Evolutionary conservation across 805 yeast genomes (phyloP), one percentile per base, ranked within the genome.

Genomic region (Yueomyces sinensis): DNA sequence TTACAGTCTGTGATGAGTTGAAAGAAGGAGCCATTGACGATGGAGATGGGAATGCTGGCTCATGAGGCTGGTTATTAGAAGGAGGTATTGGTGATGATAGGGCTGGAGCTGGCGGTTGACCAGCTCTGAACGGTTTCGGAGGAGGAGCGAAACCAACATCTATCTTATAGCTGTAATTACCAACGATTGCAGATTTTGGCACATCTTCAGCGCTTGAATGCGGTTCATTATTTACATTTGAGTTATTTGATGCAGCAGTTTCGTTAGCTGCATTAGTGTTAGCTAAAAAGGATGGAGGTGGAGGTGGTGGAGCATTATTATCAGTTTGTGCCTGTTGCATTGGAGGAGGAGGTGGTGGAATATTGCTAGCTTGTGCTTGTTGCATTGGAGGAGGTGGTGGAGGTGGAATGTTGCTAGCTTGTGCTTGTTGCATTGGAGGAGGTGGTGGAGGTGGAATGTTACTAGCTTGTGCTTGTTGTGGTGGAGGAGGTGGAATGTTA

Each of bases 91-190:
- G 14, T 14, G 16, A 11, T 7, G 24, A 11, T 20, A 7, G 7
- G 11, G 11, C 11, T 20, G 29, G 7, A 11, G 35, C 33, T 20
- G 33, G 7, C 27, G 34, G 32, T 17, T 34, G 31, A 4, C 30
- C 32, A 42, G 42, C 27, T 40, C 46, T 16, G 17, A 42, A 33
- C 17, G 57, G 53, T 5, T 42, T 46, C 18, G 59, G 59, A 4
- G 72, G 72, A 15, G 71, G 68, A 4, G 65, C 61, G 35, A 54
- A 57, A 28, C 51, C 53, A 5, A 51, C 42, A 11, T 52, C 45
- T 5, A 63, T 60, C 11, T 57, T 41, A 35, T 63, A 50, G 23
- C 53, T 19, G 37, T 41, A 43, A 11, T 24, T 45, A 0, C 66
- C 66, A 3, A 65, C 48, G 29, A 65, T 50, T 13, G 55, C 49